Evolutionary conservation across 1,139 yeast genomes (phyloP).

Genomic region (Candida pseudoviswanathii): DNA sequence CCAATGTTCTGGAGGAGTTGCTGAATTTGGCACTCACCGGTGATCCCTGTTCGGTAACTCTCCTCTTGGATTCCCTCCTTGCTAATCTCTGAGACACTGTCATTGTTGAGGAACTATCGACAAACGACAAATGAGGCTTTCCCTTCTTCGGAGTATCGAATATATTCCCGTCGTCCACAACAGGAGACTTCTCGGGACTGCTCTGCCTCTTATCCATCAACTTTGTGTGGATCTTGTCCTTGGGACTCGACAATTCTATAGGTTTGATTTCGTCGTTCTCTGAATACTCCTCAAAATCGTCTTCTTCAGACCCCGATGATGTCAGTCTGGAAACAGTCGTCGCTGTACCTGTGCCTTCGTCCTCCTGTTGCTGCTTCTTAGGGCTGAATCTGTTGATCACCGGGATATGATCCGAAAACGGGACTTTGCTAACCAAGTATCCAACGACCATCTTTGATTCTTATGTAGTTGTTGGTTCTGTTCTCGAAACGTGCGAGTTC

Average conservation of each 20-base stretch:
- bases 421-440: conserved; percentile 5
- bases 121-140: conserved; percentile 6
- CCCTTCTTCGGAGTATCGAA: conserved; percentile 9
- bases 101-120: conserved; percentile 13
- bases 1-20: not conserved
- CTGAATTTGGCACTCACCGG: not conserved
- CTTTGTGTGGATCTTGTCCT: not conserved
- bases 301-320: not conserved
- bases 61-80: conserved; percentile 6
- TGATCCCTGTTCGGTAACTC: not conserved
- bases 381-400: conserved; percentile 2
- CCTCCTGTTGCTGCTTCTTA: not conserved
- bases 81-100: conserved; percentile 15
- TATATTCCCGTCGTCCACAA: conserved; percentile 9
- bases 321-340: not conserved
- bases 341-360: not conserved
- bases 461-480: not conserved
- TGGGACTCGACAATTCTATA: not conserved
- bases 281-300: not conserved
- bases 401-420: conserved; percentile 11
- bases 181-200: not conserved
- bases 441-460: not conserved
- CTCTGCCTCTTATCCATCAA: not conserved
- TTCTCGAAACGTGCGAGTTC: not conserved
- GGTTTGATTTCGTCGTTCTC: not conserved